Evolutionary conservation across 192 early-diverging fungal genomes (phyloP).

Genomic region (Entomortierella parvispora): DNA sequence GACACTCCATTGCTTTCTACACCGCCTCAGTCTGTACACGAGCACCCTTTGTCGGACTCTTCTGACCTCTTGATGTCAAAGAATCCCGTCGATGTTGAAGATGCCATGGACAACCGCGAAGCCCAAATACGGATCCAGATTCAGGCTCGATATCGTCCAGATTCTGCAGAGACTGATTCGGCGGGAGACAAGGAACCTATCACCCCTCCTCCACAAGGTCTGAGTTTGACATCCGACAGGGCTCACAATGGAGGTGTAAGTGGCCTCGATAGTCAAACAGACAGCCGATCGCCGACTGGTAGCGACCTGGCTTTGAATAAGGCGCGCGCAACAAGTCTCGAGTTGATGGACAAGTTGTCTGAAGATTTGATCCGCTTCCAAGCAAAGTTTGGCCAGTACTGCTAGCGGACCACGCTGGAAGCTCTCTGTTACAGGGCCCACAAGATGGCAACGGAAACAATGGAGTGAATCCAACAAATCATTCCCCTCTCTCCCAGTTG

Average conservation of each 20-base stretch:
- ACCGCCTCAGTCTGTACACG: conserved; percentile 30
- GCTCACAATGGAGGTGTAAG: too few species aligned
- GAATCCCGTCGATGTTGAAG: background rate
- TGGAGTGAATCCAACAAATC: too few species aligned
- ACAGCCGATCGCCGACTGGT: too few species aligned
- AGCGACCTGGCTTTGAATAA: background rate
- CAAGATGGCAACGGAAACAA: too few species aligned
- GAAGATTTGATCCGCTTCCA: conserved; percentile 59
- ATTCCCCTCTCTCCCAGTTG: too few species aligned
- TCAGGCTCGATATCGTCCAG: background rate
- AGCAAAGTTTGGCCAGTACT: conserved; percentile 45
- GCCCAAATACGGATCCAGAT: background rate
- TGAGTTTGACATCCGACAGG: too few species aligned
- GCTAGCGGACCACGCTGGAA: too few species aligned
- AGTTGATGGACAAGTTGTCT: conserved; percentile 58
- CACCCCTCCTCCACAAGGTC: conserved; percentile 22
- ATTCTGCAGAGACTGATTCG: background rate
- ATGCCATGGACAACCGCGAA: background rate
- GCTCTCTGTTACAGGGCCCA: too few species aligned
- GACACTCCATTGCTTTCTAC: conserved; percentile 11
- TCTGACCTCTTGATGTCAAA: background rate
- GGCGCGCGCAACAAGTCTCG: conserved; percentile 29
- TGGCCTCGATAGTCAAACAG: too few species aligned
- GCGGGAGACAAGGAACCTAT: conserved; percentile 15
- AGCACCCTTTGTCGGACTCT: conserved; percentile 8